These are phyloP conservation scores for Solanum infundibuliforme DNA, from an alignment of 257 asterid genomes.

Conservation along the genomic window DNA sequence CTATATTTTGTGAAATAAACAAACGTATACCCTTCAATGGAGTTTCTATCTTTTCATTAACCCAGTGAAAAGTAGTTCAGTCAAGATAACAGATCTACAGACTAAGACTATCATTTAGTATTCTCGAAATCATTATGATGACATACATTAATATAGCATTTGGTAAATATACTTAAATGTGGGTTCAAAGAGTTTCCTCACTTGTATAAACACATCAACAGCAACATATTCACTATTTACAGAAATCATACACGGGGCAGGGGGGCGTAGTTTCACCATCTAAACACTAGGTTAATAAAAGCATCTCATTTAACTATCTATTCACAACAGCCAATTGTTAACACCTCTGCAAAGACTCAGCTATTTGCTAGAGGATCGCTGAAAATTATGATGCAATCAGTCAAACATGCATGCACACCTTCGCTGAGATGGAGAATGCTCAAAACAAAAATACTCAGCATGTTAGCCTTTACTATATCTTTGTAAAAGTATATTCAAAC, in stretches of 20 bases:
- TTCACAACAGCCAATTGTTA: neutral
- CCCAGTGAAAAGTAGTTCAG: neutral
- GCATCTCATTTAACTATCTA: neutral
- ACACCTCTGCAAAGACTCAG: neutral
- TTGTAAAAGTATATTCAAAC: constrained; percentile 2
- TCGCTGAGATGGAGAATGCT: neutral
- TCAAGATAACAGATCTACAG: neutral
- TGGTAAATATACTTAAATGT: neutral
- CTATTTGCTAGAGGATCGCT: neutral
- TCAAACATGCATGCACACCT: neutral
- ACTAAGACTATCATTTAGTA: neutral
- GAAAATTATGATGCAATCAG: neutral
- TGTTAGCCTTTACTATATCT: neutral
- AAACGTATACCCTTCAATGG: neutral
- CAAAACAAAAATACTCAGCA: neutral
- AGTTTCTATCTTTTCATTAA: neutral
- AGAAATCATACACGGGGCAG: neutral
- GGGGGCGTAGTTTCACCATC: neutral
- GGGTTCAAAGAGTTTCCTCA: neutral
- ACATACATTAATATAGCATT: neutral
- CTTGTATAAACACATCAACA: neutral
- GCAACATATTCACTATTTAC: neutral
- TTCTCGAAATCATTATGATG: neutral
- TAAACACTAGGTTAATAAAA: neutral
- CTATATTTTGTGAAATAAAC: neutral